Conservation (phyloP, 1,139 yeast genomes). For the Blastobotrys proliferans region DNA sequence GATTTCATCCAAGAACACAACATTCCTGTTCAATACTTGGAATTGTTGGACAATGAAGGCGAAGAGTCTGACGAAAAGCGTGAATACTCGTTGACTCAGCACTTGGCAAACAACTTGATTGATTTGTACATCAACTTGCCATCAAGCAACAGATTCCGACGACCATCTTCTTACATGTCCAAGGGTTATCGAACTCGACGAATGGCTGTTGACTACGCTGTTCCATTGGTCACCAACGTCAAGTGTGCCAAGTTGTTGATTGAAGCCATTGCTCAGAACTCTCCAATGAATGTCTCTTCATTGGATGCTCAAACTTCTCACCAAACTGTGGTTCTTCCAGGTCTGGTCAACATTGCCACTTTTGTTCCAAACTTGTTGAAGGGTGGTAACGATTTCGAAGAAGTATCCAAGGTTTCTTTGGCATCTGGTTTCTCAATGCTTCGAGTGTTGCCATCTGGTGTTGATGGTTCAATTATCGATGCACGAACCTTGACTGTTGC, state of each 20-base stretch:
- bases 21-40: constrained; percentile 91
- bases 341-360: constrained; percentile 77
- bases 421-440: constrained; percentile 88
- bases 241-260: constrained; percentile 94
- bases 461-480: constrained; percentile 62
- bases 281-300: constrained; percentile 62
- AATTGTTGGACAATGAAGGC: constrained; percentile 58
- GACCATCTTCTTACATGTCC: constrained; percentile 97
- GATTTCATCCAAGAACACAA: constrained; percentile 95
- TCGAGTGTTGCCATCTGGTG: constrained; percentile 71
- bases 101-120: constrained; percentile 92
- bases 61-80: constrained; percentile 60
- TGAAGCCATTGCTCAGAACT: constrained; percentile 79
- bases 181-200: constrained; percentile 98
- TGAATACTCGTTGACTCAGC: constrained; percentile 94
- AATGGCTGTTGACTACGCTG: constrained; percentile 98
- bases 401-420: constrained; percentile 65
- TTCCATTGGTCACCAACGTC: constrained; percentile 96
- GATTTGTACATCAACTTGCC: constrained; percentile 96
- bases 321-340: constrained; percentile 77
- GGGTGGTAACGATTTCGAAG: constrained; percentile 53
- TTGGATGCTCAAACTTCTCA: constrained; percentile 92
- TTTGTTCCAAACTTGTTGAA: constrained; percentile 65
- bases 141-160: constrained; percentile 93
- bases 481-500: constrained; percentile 62